A percentile compares a stretch with the other conserved stretches of the same genome.
Conservation (phyloP, 2,329 filamentous ascomycete genomes). For the Colletotrichum higginsianum region DNA sequence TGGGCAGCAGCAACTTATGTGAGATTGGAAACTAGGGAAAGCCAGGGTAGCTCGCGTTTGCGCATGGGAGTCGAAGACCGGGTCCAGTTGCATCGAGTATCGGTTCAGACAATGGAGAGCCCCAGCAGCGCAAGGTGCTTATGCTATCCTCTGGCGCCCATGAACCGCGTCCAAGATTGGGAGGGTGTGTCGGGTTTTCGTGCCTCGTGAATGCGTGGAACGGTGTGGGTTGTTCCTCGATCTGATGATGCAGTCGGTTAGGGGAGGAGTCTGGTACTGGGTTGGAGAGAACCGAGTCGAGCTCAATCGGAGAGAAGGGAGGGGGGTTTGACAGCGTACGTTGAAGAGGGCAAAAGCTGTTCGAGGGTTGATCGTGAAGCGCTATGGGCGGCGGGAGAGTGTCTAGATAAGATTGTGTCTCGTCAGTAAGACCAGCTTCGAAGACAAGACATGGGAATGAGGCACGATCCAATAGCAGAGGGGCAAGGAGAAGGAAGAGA, state of each 20-base stretch:
- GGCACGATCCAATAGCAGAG: slow-evolving; percentile 17
- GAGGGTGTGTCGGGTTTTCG: slow-evolving; percentile 13
- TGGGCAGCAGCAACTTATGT: slow-evolving; percentile 49
- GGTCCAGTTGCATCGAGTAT: slow-evolving; percentile 43
- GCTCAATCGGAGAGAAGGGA: slow-evolving; percentile 6
- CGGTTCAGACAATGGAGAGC: slow-evolving; percentile 27
- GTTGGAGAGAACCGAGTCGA: slow-evolving; percentile 14
- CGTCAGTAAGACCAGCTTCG: slow-evolving; percentile 28
- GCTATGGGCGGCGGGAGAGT: slow-evolving; percentile 37
- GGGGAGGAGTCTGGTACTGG: slow-evolving; percentile 20
- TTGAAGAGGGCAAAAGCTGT: slow-evolving; percentile 17
- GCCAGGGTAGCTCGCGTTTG: slow-evolving; percentile 54
- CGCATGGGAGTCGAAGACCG: slow-evolving; percentile 53
- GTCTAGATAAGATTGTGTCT: slow-evolving; percentile 28
- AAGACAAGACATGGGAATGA: slow-evolving; percentile 1
- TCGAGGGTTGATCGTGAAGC: slow-evolving; percentile 22
- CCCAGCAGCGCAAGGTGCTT: slow-evolving; percentile 33
- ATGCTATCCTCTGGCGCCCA: slow-evolving; percentile 36
- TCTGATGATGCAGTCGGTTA: slow-evolving; percentile 31
- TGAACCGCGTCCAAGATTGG: slow-evolving; percentile 30
- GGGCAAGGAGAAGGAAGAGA: slow-evolving; percentile 8
- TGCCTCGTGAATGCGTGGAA: slow-evolving; percentile 13
- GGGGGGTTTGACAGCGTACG: slow-evolving; percentile 18
- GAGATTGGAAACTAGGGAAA: slow-evolving; percentile 51
- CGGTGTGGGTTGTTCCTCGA: slow-evolving; percentile 18